Conservation (phyloP, 306 rosid species). For the Alnus rubra region DNA sequence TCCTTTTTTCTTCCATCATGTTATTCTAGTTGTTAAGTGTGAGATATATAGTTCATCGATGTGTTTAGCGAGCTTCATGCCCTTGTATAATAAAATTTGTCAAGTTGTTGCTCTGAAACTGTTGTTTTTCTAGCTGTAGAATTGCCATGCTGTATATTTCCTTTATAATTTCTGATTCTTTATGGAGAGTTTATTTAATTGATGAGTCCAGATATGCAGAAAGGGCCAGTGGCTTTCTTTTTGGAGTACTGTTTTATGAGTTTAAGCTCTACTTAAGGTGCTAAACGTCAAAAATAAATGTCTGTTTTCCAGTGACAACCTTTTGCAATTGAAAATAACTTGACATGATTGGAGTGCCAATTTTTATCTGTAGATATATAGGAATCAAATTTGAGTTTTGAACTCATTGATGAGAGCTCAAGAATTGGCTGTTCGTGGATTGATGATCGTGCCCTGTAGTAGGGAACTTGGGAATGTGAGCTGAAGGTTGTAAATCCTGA, state of each 20-base stretch:
- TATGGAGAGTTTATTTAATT: neutral
- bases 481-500: neutral
- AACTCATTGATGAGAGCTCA: neutral
- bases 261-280: neutral
- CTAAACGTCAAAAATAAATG: neutral
- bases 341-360: neutral
- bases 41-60: slow-evolving; percentile 54
- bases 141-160: neutral
- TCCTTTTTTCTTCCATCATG: slow-evolving; percentile 46
- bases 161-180: neutral
- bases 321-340: neutral
- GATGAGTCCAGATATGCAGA: neutral
- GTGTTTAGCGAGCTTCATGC: slow-evolving; percentile 42
- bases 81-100: slow-evolving; percentile 57
- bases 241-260: neutral
- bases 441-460: neutral
- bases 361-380: neutral
- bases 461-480: neutral
- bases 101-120: slow-evolving; percentile 32
- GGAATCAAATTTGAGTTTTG: neutral
- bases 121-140: slow-evolving; percentile 30
- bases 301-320: neutral
- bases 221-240: neutral
- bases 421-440: neutral
- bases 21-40: slow-evolving; percentile 60